These are phyloP conservation scores for Microcyclosporella mali DNA, from an alignment of 2,329 filamentous ascomycete genomes.

Conservation along the genomic window DNA sequence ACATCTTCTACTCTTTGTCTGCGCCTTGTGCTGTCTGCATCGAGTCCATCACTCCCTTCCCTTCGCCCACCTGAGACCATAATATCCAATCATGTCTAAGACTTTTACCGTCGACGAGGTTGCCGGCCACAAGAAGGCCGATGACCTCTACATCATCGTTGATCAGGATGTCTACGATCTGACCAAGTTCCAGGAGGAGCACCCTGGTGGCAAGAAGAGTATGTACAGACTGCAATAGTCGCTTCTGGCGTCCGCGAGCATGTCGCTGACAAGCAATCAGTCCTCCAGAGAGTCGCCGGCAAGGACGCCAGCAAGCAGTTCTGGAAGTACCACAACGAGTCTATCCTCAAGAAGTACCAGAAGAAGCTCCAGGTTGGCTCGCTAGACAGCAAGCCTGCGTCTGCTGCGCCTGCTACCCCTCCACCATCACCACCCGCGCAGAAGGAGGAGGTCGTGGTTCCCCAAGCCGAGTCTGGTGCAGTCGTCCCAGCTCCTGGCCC, in stretches of 20 bases:
- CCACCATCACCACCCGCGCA: slow-evolving; percentile 44
- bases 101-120: slow-evolving; percentile 80
- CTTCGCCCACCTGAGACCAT: no score
- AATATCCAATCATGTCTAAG: slow-evolving; percentile 78
- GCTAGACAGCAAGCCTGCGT: slow-evolving; percentile 74
- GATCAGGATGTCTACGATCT: slow-evolving; percentile 95
- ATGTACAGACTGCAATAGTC: slow-evolving; percentile 6
- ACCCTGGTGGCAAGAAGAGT: slow-evolving; percentile 69
- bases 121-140: slow-evolving; percentile 80
- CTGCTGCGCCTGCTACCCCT: slow-evolving; percentile 40
- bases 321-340: slow-evolving; percentile 70
- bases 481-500: slow-evolving; percentile 37
- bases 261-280: slow-evolving; percentile 32
- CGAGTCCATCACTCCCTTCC: no score
- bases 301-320: slow-evolving; percentile 65
- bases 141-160: slow-evolving; percentile 81
- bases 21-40: no score
- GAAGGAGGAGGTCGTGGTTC: slow-evolving; percentile 48
- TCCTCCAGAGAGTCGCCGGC: slow-evolving; percentile 58
- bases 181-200: slow-evolving; percentile 57
- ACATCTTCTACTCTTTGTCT: neutral
- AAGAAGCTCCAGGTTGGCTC: slow-evolving; percentile 76
- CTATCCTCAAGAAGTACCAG: slow-evolving; percentile 75
- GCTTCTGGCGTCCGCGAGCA: neutral
- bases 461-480: slow-evolving; percentile 54